These are phyloP conservation scores for Vitis rupestris DNA, from an alignment of 164 flowering plant genomes.

Conservation along the genomic window DNA sequence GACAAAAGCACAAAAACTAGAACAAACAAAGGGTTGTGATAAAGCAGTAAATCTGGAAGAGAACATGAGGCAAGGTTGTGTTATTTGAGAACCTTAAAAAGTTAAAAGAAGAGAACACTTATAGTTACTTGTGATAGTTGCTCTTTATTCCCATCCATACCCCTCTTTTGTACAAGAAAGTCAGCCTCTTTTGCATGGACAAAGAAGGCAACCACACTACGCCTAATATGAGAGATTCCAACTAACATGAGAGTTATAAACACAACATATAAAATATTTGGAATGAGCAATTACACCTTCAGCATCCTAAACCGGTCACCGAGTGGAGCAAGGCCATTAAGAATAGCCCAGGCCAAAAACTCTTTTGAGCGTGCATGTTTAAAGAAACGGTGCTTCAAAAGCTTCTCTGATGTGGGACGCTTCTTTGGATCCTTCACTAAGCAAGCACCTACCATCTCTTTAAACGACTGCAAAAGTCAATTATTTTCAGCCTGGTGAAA, in stretches of 20 bases:
- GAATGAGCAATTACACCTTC: constrained; percentile 48
- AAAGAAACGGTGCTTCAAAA: constrained; percentile 84
- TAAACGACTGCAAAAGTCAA: constrained; percentile 62
- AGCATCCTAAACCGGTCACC: constrained; percentile 84
- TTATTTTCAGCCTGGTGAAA: constrained; percentile 7
- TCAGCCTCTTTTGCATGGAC: constrained; percentile 82
- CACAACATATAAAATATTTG: not conserved
- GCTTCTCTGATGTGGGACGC: constrained; percentile 88
- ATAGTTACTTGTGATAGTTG: constrained; percentile 78
- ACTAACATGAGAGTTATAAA: not conserved
- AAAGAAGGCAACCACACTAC: constrained; percentile 9
- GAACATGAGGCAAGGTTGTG: no score
- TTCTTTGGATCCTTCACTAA: constrained; percentile 96
- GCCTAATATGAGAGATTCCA: not conserved
- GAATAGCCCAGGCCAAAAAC: constrained; percentile 60
- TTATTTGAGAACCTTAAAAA: not conserved
- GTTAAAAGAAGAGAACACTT: not conserved
- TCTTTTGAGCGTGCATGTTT: constrained; percentile 71
- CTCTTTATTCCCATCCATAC: constrained; percentile 69
- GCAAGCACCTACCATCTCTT: constrained; percentile 90
- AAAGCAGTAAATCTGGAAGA: no score
- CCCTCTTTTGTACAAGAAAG: constrained; percentile 73
- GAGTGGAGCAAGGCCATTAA: constrained; percentile 72
- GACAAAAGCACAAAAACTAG: no score
- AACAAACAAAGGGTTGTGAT: no score